Conservation (phyloP, 83 land plant species). For the Thuja plicata region DNA sequence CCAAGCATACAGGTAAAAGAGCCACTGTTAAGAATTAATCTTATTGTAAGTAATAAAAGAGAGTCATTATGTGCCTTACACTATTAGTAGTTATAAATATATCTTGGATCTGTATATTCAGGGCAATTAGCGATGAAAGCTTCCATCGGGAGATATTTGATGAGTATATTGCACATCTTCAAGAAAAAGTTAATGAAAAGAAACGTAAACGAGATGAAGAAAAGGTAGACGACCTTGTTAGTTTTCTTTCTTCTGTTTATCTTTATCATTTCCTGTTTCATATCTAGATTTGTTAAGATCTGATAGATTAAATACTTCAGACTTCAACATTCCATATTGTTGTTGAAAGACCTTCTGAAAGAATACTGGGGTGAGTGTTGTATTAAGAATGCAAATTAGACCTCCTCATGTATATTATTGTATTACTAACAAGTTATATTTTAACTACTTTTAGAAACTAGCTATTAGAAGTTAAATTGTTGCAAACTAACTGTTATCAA, state of each 20-base stretch:
- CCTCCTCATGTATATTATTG: too few relatives aligned
- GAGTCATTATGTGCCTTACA: neutral
- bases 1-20: constrained; percentile 61
- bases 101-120: constrained; percentile 21
- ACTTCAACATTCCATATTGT: too few relatives aligned
- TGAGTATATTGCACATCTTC: constrained; percentile 63
- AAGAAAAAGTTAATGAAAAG: constrained; percentile 87
- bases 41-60: neutral
- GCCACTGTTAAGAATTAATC: neutral
- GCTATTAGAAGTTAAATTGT: too few relatives aligned
- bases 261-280: too few relatives aligned
- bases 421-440: too few relatives aligned
- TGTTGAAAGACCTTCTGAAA: too few relatives aligned
- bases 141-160: constrained; percentile 74
- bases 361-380: too few relatives aligned
- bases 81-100: neutral
- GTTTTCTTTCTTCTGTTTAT: neutral
- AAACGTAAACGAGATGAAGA: constrained; percentile 92
- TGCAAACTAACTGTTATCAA: too few relatives aligned
- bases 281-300: too few relatives aligned
- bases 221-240: constrained; percentile 45
- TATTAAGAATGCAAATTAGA: too few relatives aligned
- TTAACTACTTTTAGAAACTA: too few relatives aligned
- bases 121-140: constrained; percentile 75
- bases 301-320: too few relatives aligned